A percentile compares a stretch with the other conserved stretches of the same genome.
Evolutionary conservation across 345 rosid species (phyloP).

Genomic region (Excoecaria cochinchinensis): DNA sequence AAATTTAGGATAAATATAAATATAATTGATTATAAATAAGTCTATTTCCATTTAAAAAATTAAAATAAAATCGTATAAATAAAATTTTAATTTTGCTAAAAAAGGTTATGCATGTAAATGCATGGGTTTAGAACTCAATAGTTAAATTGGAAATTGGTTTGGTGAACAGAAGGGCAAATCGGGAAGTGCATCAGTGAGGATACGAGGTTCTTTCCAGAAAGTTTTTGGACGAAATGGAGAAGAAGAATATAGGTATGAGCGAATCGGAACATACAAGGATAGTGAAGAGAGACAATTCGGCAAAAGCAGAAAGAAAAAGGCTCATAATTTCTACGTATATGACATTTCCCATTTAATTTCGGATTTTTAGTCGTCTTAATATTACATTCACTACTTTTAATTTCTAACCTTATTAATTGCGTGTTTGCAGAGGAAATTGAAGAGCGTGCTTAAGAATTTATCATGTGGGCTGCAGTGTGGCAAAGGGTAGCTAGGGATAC

Average conservation of each 20-base stretch:
- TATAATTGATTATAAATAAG: too few species aligned
- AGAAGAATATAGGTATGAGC: conserved; percentile 25
- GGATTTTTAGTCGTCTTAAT: not conserved
- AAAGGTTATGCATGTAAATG: not conserved
- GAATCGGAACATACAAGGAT: conserved; percentile 18
- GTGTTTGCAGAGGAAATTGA: conserved; percentile 41
- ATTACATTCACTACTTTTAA: not conserved
- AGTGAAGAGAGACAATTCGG: not conserved
- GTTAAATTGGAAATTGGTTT: not conserved
- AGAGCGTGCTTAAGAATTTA: conserved; percentile 23
- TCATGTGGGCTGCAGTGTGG: conserved; percentile 28
- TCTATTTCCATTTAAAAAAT: too few species aligned
- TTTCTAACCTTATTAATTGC: not conserved
- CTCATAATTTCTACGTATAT: conserved; percentile 19
- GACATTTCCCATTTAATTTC: not conserved
- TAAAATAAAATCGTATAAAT: too few species aligned
- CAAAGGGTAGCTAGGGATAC: conserved; percentile 2
- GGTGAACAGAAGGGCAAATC: conserved; percentile 29
- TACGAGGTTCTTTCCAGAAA: conserved; percentile 18
- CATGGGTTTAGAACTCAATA: not conserved
- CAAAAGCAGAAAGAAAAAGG: conserved; percentile 4
- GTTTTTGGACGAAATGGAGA: conserved; percentile 16
- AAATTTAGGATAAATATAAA: too few species aligned
- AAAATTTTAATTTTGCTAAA: too few species aligned
- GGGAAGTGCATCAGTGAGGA: conserved; percentile 9